A percentile compares a stretch with the other conserved stretches of the same genome.
Conservation (phyloP, 2,329 filamentous ascomycete species). For the Neopestalotiopsis rosae region DNA sequence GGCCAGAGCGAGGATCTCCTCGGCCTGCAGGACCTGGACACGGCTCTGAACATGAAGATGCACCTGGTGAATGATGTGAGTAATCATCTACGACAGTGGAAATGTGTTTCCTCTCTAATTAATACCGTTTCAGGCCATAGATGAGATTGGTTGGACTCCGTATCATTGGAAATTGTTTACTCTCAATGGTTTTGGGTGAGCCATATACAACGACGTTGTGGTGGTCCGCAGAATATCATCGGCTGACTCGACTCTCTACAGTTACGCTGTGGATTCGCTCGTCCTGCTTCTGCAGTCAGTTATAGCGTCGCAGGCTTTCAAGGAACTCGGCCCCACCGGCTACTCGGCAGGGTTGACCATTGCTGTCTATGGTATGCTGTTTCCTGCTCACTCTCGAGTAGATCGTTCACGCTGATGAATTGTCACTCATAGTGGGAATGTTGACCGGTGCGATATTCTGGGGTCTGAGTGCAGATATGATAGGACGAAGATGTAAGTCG, state of each 20-base stretch:
- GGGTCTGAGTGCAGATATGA: constrained; percentile 70
- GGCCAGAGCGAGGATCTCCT: constrained; percentile 55
- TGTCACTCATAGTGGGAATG: constrained; percentile 45
- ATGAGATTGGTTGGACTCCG: constrained; percentile 40
- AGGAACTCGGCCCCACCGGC: constrained; percentile 61
- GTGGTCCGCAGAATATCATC: not conserved
- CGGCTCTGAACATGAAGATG: constrained; percentile 70
- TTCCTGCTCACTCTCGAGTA: not conserved
- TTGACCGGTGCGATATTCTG: constrained; percentile 68
- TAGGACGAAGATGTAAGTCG: constrained; percentile 61
- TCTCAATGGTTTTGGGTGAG: constrained; percentile 64
- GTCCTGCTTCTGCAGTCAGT: constrained; percentile 67
- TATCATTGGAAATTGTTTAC: constrained; percentile 63
- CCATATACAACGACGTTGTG: not conserved
- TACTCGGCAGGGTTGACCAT: constrained; percentile 65
- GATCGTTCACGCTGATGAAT: not conserved
- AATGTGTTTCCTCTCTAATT: too few species aligned
- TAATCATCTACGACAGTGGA: constrained; percentile 5
- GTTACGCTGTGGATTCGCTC: constrained; percentile 62
- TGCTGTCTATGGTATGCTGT: constrained; percentile 53
- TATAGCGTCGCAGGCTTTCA: constrained; percentile 61
- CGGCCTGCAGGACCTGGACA: constrained; percentile 61
- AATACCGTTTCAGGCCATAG: constrained; percentile 32
- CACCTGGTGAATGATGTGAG: constrained; percentile 70
- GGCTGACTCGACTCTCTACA: constrained; percentile 23